phyloP scores from a whole-genome alignment of 2,329 filamentous ascomycete species.

The Trichoderma koningii region DNA sequence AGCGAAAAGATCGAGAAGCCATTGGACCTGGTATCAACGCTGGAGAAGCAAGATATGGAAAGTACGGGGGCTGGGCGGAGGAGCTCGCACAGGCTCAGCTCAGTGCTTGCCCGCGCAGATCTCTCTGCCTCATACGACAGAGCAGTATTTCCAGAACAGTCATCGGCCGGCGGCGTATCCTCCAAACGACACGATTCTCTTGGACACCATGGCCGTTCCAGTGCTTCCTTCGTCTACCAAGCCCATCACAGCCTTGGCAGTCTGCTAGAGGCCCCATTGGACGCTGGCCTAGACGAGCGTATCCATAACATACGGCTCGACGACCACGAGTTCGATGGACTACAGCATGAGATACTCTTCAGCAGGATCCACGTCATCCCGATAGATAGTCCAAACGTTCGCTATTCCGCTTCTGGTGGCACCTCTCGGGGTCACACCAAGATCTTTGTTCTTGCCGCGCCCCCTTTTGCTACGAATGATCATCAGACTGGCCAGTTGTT shows the following conservation, averaged over 20 bases:
- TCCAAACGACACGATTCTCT: constrained; percentile 73
- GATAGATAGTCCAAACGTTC: constrained; percentile 61
- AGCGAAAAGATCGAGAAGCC: constrained; percentile 55
- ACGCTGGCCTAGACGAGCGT: constrained; percentile 70
- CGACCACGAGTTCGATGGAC: constrained; percentile 69
- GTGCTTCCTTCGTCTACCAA: constrained; percentile 48
- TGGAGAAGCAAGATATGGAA: constrained; percentile 67
- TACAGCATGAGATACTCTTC: constrained; percentile 72
- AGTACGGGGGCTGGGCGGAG: constrained; percentile 55
- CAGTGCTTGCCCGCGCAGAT: constrained; percentile 83
- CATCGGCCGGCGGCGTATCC: constrained; percentile 45
- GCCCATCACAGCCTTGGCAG: constrained; percentile 59
- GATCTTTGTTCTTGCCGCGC: constrained; percentile 68
- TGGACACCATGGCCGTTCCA: constrained; percentile 44
- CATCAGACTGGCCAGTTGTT: constrained; percentile 58
- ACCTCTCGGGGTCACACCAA: constrained; percentile 58
- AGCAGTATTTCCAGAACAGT: constrained; percentile 73
- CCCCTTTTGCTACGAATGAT: constrained; percentile 57
- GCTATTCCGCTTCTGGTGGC: constrained; percentile 58
- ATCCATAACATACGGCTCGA: constrained; percentile 73
- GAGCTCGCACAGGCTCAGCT: constrained; percentile 81
- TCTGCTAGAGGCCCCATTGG: constrained; percentile 68
- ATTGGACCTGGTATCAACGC: constrained; percentile 65
- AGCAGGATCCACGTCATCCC: constrained; percentile 70
- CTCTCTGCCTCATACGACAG: constrained; percentile 82